Evolutionary conservation across 108 stramenopile genomes (phyloP), one percentile per base, ranked within the genome.

Genomic region (Mediolabrus comicus): DNA sequence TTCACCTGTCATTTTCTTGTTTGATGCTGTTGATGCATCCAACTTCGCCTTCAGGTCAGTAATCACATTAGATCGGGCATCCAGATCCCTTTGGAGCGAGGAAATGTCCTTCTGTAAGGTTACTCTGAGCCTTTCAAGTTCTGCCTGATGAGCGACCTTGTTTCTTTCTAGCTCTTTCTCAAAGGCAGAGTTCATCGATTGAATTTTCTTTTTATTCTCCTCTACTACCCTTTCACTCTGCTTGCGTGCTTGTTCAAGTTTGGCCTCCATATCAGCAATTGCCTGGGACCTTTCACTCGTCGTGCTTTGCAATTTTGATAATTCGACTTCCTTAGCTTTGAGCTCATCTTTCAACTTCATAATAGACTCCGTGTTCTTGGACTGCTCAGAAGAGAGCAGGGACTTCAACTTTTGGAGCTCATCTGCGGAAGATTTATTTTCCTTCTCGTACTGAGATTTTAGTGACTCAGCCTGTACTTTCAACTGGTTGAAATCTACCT

Each of bases 331-430:
- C 57, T 77, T 69, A 2, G 31, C 64, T 43, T 65, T 63, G 11
- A 64, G 54, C 26, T 61, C 68, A 16, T 70, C 30, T 59, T 77
- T 63, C 34, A 77, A 54, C 58, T 57, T 69, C 27, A 11, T 32
- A 55, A 77, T 69, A 17, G 69, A 60, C 46, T 77, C 64, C 16
- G 62, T 28, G 63, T 69, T 69, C 51, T 70, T 69, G 3, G 55
- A 46, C 64, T 77, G 68, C 26, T 69, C 58, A 35, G 53, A 33
- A 28, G 62, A 33, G 4, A 70, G 64, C 35, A 65, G 55, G 61
- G 38, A 49, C 27, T 68, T 69, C 25, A 76, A 35, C 29, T 63
- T 55, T 31, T 69, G 46, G 6, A 62, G 62, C 11, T 41, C 64
- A 3, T 55, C 55, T 57, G 49, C 27, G 34, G 55, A 61, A 17